Evolutionary conservation across 208 protist genomes (phyloP), one percentile per base, ranked within the genome.

Genomic region (Crithidia bombi): DNA sequence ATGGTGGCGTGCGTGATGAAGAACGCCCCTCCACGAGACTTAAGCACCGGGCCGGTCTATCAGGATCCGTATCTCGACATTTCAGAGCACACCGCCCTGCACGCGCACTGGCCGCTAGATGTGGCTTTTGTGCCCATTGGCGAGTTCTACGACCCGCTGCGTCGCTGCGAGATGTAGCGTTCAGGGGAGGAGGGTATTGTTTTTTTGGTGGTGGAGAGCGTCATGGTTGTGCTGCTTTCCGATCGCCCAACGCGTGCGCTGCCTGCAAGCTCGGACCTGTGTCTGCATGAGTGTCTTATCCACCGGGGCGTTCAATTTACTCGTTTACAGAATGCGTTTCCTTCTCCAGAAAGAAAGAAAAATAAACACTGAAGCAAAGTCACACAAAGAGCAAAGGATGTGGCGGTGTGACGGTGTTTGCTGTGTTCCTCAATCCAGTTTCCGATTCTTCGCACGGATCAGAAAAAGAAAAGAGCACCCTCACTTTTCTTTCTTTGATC

Each of bases 51-150:
- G 41, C 43, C 44, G 12, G 69, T 92, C 9, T 91, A 87, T 58
- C 79, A 87, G 23, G 87, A 91, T 46, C 90, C 87, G 11, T 95
- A 85, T 57, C 70, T 96, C 49, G 87, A 93, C 68, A 71, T 96
- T 52, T 92, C 87, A 9, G 83, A 91, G 38, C 84, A 93, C 67
- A 55, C 78, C 5, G 54, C 74, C 19, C 58, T 96, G 52, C 79
- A 90, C 65, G 32, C 39, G 25, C 65, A 72, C 35, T 82, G 83
- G 64, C 73, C 76, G 36, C 58, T 93, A 11, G 81, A 93, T 52
- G 80, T 88, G 17, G 91, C 91, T 0, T 93, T 96, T 66, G 86
- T 93, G 17, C 91, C 91, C 0, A 77, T 92, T 30, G 79, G 82
- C 26, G 87, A 96, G 69, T 92, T 93, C 49, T 86, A 87, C 65